Evolutionary conservation across 176 grass and related monocot species (phyloP), one percentile per base, ranked within the genome.

Genomic region (Avena insularis): DNA sequence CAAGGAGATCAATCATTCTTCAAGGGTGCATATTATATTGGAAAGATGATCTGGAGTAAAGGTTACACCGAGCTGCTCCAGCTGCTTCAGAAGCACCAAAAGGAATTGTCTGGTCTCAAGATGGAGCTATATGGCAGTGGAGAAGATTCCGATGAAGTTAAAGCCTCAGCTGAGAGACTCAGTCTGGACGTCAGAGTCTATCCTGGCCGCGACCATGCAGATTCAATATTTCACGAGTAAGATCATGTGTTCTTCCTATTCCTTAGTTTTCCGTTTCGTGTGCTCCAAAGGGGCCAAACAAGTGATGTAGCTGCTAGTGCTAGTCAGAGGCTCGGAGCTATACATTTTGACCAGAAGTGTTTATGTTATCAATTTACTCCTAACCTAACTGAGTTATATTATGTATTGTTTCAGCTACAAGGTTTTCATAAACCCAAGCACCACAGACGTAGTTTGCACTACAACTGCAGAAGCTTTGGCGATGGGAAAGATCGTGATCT

Each of bases 41-140:
- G 97, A 68, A 98, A 98, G 85, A 98, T 98, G 97, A 58, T 98
- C 21, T 98, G 97, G 97, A 95, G 92, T 91, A 99, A 99, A 92
- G 97, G 90, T 50, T 99, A 99, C 87, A 90, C 73, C 3, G 92
- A 99, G 86, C 89, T 99, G 38, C 92, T 99, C 31, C 87, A 96
- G 13, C 77, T 99, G 49, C 90, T 99, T 77, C 84, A 73, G 45
- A 85, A 91, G 77, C 77, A 93, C 67, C 90, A 99, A 85, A 81
- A 69, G 33, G 90, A 93, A 85, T 80, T 99, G 14, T 87, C 85
- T 38, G 89, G 83, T n/a, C 85, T 96, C 78, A 91, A 94, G 72
- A 91, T 99, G 90, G 97, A 99, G 78, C 76, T 96, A 33, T 99
- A 99, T 81, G 97, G 97, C 43, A 99, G 88, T 81, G 97, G 94